Base-by-base conservation (phyloP, 2,329 filamentous ascomycete genomes). In the Neonectria hederae region DNA sequence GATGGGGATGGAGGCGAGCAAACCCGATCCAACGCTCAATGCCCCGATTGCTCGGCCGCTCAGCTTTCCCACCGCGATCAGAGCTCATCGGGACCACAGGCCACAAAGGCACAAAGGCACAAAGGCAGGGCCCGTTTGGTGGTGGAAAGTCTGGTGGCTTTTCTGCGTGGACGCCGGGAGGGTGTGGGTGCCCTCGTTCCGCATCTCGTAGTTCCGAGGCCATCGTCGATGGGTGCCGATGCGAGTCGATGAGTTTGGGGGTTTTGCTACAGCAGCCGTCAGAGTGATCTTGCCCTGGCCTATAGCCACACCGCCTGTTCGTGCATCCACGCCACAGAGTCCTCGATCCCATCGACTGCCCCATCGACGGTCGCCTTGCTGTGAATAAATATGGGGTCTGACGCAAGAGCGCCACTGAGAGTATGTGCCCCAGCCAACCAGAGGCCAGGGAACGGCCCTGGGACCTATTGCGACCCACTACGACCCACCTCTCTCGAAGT, bases 21-120 rank as follows among this genome's bases (percentile, higher is more conserved):
- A 75, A 61, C 40, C 52, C 75, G 74, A 78, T 78, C 63, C 58
- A 54, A 60, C 68, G 59, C 75, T 72, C 66, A 77, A 77, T 77
- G 76, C 73, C 68, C 70, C 77, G 77, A 79, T 79, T 71, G 66
- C 67, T 70, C 76, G 58, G 68, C 51, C 63, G 48, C 30, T 66
- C 67, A 71, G 70, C 70, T 69, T 65, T 64, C 51, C 58, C 28
- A 62, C 35, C 35, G 64, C 49, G 73, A 77, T 76, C 76, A 75
- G 69, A 74, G 68, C 56, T 59, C 70, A 76, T 76, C 72, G 72
- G n/a, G n/a, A n/a, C n/a, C n/a, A n/a, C n/a, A n/a, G n/a, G n/a
- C n/a, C n/a, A n/a, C n/a, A n/a, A n/a, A 63, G 56, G 60, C 67
- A 65, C 65, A 14, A 60, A n/a, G 10, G 53, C 63, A 54, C n/a